Evolutionary conservation across 2,329 filamentous ascomycete species (phyloP).

Genomic region (Colletotrichum cuscutae): DNA sequence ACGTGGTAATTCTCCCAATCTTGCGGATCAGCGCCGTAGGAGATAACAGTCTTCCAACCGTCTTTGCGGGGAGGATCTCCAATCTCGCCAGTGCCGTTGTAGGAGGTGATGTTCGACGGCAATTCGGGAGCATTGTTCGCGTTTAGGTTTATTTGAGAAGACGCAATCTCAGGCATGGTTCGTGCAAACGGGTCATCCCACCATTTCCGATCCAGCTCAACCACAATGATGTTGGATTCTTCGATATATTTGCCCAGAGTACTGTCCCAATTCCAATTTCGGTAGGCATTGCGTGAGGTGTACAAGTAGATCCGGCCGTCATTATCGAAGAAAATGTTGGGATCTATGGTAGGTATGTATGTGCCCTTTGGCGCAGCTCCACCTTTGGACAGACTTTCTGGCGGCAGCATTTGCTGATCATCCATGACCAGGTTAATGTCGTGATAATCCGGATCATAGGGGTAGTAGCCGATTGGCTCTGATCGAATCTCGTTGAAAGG

Average conservation of each 20-base stretch:
- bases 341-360: constrained; percentile 44
- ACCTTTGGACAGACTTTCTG: constrained; percentile 41
- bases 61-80: constrained; percentile 47
- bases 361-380: constrained; percentile 45
- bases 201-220: constrained; percentile 47
- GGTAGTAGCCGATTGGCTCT: constrained; percentile 46
- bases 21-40: constrained; percentile 47
- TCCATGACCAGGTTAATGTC: constrained; percentile 52
- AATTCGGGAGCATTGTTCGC: constrained; percentile 39
- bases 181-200: constrained; percentile 47
- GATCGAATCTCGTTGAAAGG: constrained; percentile 46
- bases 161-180: constrained; percentile 47
- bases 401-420: constrained; percentile 46
- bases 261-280: constrained; percentile 50
- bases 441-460: constrained; percentile 47
- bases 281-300: constrained; percentile 47
- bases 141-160: constrained; percentile 43
- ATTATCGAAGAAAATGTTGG: constrained; percentile 36
- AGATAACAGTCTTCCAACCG: constrained; percentile 49
- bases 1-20: constrained; percentile 49
- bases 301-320: constrained; percentile 40
- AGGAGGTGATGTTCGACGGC: constrained; percentile 44
- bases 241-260: constrained; percentile 47
- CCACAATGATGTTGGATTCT: constrained; percentile 50
- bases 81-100: constrained; percentile 48